phyloP scores from a whole-genome alignment of 768 basidiomycete genomes.

The Lentinula edodes region DNA sequence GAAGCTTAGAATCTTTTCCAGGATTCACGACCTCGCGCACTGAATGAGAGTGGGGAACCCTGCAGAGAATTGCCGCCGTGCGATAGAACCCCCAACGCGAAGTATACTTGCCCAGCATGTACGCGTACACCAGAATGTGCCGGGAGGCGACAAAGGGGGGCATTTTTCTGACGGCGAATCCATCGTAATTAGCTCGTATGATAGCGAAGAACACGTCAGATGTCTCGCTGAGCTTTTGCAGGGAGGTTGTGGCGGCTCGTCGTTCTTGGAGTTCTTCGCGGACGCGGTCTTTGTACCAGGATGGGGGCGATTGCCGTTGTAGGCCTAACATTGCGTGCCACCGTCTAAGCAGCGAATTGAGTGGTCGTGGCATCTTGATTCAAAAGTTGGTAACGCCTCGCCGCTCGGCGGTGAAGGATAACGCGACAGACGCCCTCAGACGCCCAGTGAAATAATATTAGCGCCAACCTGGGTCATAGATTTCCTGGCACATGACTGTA shows the following conservation, averaged over 20 bases:
- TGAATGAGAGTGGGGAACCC: neutral
- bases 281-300: slow-evolving; percentile 7
- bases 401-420: neutral
- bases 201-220: slow-evolving; percentile 5
- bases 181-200: slow-evolving; percentile 1
- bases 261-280: slow-evolving; percentile 7
- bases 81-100: slow-evolving; percentile 8
- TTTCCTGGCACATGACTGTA: too few species aligned
- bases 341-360: neutral
- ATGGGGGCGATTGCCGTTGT: slow-evolving; percentile 3
- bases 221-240: slow-evolving; percentile 5
- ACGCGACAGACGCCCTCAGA: neutral
- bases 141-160: slow-evolving; percentile 2
- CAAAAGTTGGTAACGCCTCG: neutral
- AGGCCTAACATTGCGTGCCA: slow-evolving; percentile 5
- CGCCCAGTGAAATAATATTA: neutral
- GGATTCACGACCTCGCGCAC: slow-evolving; percentile 7
- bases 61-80: slow-evolving; percentile 1
- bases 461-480: neutral
- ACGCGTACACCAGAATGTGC: neutral
- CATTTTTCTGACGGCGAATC: neutral
- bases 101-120: slow-evolving; percentile 5
- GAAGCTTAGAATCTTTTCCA: slow-evolving; percentile 2
- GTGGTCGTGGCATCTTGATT: neutral
- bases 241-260: neutral